Percentiles rank a stretch among this genome's conserved stretches.
phyloP scores from a whole-genome alignment of 1,284 basidiomycete genomes.

The Malassezia globosa region DNA sequence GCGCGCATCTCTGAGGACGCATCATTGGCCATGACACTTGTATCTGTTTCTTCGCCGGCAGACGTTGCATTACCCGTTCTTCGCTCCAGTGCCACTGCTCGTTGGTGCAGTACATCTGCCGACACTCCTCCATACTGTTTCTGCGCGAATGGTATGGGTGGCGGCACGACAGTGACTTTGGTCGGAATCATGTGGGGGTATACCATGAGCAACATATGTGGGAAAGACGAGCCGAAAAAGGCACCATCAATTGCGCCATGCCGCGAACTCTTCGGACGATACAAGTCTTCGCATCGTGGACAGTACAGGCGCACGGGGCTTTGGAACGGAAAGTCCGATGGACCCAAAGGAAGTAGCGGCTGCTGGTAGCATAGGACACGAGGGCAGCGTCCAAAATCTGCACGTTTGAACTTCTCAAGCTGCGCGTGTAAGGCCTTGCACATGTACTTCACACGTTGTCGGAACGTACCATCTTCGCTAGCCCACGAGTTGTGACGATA shows the following conservation, averaged over 20 bases:
- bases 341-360: conserved; percentile 37
- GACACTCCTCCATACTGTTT: conserved; percentile 13
- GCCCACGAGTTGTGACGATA: conserved; percentile 41
- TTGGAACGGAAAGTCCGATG: conserved; percentile 42
- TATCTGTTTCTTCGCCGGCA: conserved; percentile 5
- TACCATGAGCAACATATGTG: conserved; percentile 52
- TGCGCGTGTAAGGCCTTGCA: conserved; percentile 1
- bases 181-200: conserved; percentile 60
- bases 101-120: conserved; percentile 15
- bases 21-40: background rate
- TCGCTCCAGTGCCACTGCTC: conserved; percentile 11
- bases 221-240: conserved; percentile 45
- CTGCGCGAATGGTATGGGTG: background rate
- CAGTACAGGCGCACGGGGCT: conserved; percentile 46
- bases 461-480: conserved; percentile 47
- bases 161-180: conserved; percentile 26
- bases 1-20: background rate
- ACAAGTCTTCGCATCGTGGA: conserved; percentile 45
- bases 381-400: conserved; percentile 44
- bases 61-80: background rate
- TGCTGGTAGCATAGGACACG: conserved; percentile 45
- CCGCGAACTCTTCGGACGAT: conserved; percentile 41
- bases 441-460: conserved; percentile 16
- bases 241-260: conserved; percentile 47
- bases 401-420: conserved; percentile 46